Conservation (phyloP, 768 basidiomycete species). For the Steccherinum ochraceum region DNA sequence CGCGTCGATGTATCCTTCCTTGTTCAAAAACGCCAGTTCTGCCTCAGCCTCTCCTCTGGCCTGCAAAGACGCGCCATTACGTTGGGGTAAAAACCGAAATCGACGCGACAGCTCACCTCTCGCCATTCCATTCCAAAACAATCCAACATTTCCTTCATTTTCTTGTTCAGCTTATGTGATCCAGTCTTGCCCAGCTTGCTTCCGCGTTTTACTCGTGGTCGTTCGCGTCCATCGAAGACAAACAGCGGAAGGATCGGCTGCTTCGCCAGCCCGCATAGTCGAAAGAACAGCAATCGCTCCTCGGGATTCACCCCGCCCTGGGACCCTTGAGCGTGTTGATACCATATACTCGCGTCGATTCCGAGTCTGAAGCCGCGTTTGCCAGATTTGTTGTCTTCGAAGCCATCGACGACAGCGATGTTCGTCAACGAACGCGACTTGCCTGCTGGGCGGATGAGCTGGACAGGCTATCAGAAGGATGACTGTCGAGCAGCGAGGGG, state of each 20-base stretch:
- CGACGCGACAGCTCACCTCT: slow-evolving; percentile 20
- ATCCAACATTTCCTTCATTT: slow-evolving; percentile 18
- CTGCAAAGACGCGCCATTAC: slow-evolving; percentile 17
- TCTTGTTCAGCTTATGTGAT: slow-evolving; percentile 14
- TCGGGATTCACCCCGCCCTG: slow-evolving; percentile 35
- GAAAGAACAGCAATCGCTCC: slow-evolving; percentile 38
- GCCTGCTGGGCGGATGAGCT: slow-evolving; percentile 35
- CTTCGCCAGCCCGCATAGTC: slow-evolving; percentile 28
- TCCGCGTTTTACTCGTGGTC: slow-evolving; percentile 35
- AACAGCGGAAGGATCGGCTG: slow-evolving; percentile 37
- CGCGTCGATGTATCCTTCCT: slow-evolving; percentile 33
- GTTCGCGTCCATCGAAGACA: slow-evolving; percentile 39
- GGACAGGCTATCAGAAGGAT: background rate
- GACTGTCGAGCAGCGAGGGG: background rate
- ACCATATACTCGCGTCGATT: slow-evolving; percentile 34
- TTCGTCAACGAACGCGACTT: slow-evolving; percentile 31
- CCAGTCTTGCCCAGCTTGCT: slow-evolving; percentile 22
- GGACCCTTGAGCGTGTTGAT: slow-evolving; percentile 22
- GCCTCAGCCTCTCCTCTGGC: slow-evolving; percentile 46
- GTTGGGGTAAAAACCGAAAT: background rate
- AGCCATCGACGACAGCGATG: slow-evolving; percentile 32
- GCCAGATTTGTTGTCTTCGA: slow-evolving; percentile 29
- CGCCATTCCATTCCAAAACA: slow-evolving; percentile 23
- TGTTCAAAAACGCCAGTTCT: slow-evolving; percentile 38
- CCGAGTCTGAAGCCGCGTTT: slow-evolving; percentile 33